These are phyloP conservation scores for Fusarium clavum DNA, from an alignment of 2,329 filamentous ascomycete species.

Conservation along the genomic window DNA sequence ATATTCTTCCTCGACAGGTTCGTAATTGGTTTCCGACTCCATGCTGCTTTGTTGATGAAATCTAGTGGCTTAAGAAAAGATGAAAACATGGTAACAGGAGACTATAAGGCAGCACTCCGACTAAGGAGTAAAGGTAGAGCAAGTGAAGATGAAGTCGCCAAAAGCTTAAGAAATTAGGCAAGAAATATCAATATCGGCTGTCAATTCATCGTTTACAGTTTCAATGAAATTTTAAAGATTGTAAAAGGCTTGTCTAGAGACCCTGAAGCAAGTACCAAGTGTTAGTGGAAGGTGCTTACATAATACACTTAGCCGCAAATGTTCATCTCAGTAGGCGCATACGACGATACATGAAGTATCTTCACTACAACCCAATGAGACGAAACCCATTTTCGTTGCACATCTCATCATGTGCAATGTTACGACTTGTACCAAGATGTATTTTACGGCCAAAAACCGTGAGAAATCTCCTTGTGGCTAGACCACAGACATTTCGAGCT, in stretches of 20 bases:
- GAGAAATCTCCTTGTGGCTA: conserved; percentile 16
- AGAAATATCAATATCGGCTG: background rate
- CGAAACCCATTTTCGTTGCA: conserved; percentile 9
- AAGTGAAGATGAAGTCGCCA: background rate
- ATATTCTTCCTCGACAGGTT: conserved; percentile 32
- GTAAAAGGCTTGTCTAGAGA: background rate
- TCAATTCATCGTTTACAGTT: conserved; percentile 20
- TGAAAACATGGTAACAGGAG: conserved; percentile 48
- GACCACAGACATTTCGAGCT: conserved; percentile 30
- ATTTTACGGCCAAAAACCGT: conserved; percentile 38
- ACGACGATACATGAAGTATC: background rate
- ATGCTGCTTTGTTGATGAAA: conserved; percentile 45
- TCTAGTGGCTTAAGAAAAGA: conserved; percentile 34
- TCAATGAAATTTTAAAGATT: background rate
- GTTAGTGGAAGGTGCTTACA: conserved; percentile 34
- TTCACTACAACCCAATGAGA: conserved; percentile 19
- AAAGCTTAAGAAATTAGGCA: background rate
- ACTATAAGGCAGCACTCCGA: conserved; percentile 7
- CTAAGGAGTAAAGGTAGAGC: conserved; percentile 6
- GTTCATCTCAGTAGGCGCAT: background rate
- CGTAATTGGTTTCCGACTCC: conserved; percentile 46
- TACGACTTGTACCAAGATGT: conserved; percentile 48
- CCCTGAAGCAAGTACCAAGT: background rate
- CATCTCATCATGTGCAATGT: conserved; percentile 54
- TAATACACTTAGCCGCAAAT: conserved; percentile 16